A percentile compares a stretch with the other conserved stretches of the same genome.
phyloP scores from a whole-genome alignment of 345 rosid genomes.

The Citrus reticulata region DNA sequence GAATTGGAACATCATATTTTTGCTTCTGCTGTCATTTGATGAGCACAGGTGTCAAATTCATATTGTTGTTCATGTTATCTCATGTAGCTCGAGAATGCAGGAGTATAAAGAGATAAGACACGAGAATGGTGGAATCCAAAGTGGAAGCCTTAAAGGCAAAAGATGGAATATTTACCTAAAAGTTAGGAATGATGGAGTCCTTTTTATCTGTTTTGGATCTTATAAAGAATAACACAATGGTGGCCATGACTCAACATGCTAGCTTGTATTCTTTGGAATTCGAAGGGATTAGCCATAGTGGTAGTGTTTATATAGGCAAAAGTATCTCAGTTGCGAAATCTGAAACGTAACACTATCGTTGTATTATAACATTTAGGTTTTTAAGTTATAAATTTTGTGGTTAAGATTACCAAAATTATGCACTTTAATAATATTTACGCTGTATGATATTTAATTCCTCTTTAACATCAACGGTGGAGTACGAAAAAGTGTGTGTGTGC shows the following conservation, averaged over 20 bases:
- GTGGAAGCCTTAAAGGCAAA: neutral
- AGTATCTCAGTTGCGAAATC: too few relatives aligned
- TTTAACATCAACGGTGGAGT: neutral
- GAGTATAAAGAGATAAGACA: too few relatives aligned
- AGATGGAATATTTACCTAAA: neutral
- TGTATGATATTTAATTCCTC: neutral
- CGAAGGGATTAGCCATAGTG: neutral
- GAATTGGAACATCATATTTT: neutral
- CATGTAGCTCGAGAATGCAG: neutral
- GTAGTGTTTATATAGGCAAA: neutral
- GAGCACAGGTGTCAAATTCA: neutral
- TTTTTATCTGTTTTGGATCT: neutral
- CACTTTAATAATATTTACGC: neutral
- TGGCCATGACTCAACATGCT: neutral
- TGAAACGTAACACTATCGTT: too few relatives aligned
- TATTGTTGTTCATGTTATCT: neutral
- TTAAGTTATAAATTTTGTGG: neutral
- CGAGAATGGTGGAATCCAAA: neutral
- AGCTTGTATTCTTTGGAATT: too few relatives aligned
- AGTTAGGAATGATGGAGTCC: neutral
- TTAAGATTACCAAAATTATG: neutral
- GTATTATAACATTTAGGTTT: too few relatives aligned
- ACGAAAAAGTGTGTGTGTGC: too few relatives aligned
- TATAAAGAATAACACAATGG: neutral
- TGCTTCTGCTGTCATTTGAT: neutral